Conservation (phyloP, 1,284 basidiomycete species). For the Cryptococcus deneoformans region DNA sequence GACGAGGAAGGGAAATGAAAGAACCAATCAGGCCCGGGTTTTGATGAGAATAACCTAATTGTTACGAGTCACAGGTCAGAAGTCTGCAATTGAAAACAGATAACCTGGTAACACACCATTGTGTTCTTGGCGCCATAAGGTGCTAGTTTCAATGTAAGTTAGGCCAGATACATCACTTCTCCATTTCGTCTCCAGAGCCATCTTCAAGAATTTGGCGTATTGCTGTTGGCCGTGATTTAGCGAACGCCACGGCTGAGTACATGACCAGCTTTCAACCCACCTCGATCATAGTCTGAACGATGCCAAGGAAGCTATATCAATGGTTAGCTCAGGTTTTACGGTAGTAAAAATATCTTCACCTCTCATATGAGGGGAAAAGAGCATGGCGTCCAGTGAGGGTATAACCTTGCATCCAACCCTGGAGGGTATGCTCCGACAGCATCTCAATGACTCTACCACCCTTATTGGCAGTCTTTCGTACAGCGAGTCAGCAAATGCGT, state of each 20-base stretch:
- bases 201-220: slow-evolving; percentile 81
- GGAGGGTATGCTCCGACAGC: slow-evolving; percentile 81
- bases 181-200: slow-evolving; percentile 73
- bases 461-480: slow-evolving; percentile 49
- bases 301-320: slow-evolving; percentile 38
- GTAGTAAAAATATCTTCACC: slow-evolving; percentile 55
- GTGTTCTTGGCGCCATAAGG: slow-evolving; percentile 66
- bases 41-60: slow-evolving; percentile 65
- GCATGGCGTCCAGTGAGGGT: slow-evolving; percentile 66
- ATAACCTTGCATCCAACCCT: slow-evolving; percentile 84
- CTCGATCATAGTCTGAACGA: slow-evolving; percentile 52
- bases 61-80: too few relatives aligned
- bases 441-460: slow-evolving; percentile 81
- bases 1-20: slow-evolving; percentile 70
- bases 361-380: slow-evolving; percentile 85
- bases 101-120: slow-evolving; percentile 47
- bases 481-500: not conserved
- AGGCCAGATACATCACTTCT: slow-evolving; percentile 67
- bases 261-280: slow-evolving; percentile 4
- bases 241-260: too few relatives aligned
- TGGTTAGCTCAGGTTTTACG: too few relatives aligned
- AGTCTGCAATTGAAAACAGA: not conserved
- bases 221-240: slow-evolving; percentile 48
- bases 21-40: slow-evolving; percentile 79
- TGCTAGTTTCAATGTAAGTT: slow-evolving; percentile 69